Evolutionary conservation across 2,329 filamentous ascomycete genomes (phyloP).

Genomic region (Pseudogymnoascus sp.): DNA sequence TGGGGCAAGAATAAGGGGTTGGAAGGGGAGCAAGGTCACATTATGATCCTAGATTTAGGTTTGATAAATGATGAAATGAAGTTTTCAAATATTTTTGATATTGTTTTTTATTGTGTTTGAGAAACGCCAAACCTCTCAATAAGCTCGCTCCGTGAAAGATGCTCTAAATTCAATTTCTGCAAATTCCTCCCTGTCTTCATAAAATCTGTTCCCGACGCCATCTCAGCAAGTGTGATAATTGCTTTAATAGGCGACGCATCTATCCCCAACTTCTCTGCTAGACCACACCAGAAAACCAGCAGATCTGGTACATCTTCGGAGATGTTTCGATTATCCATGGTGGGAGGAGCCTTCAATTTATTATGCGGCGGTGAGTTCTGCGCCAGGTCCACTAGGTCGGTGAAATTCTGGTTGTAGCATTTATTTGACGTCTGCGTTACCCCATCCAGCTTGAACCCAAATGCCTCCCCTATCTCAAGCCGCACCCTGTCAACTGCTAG

Average conservation of each 20-base stretch:
- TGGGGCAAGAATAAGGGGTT: conserved; percentile 36
- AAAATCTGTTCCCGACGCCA: conserved; percentile 15
- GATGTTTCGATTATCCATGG: conserved; percentile 19
- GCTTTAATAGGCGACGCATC: conserved; percentile 18
- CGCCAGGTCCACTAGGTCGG: conserved; percentile 20
- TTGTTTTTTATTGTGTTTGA: neutral
- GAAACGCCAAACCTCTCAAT: neutral
- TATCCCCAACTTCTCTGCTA: conserved; percentile 18
- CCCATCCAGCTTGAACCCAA: conserved; percentile 19
- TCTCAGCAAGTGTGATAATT: conserved; percentile 17
- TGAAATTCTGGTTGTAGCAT: conserved; percentile 21
- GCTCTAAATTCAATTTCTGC: neutral
- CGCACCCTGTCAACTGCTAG: conserved; percentile 19
- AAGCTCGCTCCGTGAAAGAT: neutral
- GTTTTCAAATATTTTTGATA: neutral
- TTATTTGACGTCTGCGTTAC: conserved; percentile 21
- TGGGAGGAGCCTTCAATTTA: conserved; percentile 16
- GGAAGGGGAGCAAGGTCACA: conserved; percentile 20
- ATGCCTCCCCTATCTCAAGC: conserved; percentile 17
- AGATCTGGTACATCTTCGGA: conserved; percentile 20
- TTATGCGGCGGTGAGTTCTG: conserved; percentile 21
- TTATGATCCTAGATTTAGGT: neutral
- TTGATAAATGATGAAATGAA: neutral
- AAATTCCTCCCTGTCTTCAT: conserved; percentile 6
- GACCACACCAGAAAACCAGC: conserved; percentile 17